A percentile compares a stretch with the other conserved stretches of the same genome.
Conservation (phyloP, 345 rosid genomes). For the Erysimum cheiranthoides region DNA sequence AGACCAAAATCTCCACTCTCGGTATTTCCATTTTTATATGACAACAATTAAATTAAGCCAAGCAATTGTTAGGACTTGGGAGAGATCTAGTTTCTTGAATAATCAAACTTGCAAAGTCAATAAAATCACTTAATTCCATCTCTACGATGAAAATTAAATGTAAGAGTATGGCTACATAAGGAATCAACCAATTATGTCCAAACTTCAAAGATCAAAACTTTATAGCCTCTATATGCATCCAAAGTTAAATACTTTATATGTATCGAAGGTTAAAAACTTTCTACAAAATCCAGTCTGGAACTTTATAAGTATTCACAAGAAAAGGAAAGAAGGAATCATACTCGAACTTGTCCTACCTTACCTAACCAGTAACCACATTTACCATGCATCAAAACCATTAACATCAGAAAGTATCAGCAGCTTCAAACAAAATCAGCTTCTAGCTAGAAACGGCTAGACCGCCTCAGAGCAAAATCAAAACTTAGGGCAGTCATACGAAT, state of each 20-base stretch:
- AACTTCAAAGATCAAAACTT: slow-evolving; percentile 21
- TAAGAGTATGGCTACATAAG: not conserved
- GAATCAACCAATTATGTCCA: slow-evolving; percentile 7
- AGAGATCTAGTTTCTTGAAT: not conserved
- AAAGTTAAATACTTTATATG: not conserved
- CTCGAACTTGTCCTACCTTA: slow-evolving; percentile 26
- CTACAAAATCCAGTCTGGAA: not conserved
- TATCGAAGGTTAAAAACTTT: not conserved
- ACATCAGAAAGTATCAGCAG: slow-evolving; percentile 17
- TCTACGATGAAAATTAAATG: not conserved
- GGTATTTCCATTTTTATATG: slow-evolving; percentile 16
- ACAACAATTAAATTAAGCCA: not conserved
- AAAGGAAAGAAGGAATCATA: slow-evolving; percentile 26
- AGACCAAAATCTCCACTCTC: slow-evolving; percentile 26
- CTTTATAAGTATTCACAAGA: slow-evolving; percentile 29
- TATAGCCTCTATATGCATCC: not conserved
- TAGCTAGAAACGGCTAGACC: slow-evolving; percentile 10
- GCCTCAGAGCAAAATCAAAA: not conserved
- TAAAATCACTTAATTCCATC: not conserved
- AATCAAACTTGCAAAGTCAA: slow-evolving; percentile 15
- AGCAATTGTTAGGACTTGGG: not conserved
- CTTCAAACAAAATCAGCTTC: slow-evolving; percentile 29
- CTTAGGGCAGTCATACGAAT: slow-evolving; percentile 5
- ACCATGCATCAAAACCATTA: slow-evolving; percentile 28
- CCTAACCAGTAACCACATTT: slow-evolving; percentile 21